These are phyloP conservation scores for Pittosporum tobira DNA, from an alignment of 129 eudicot species.

Conservation along the genomic window DNA sequence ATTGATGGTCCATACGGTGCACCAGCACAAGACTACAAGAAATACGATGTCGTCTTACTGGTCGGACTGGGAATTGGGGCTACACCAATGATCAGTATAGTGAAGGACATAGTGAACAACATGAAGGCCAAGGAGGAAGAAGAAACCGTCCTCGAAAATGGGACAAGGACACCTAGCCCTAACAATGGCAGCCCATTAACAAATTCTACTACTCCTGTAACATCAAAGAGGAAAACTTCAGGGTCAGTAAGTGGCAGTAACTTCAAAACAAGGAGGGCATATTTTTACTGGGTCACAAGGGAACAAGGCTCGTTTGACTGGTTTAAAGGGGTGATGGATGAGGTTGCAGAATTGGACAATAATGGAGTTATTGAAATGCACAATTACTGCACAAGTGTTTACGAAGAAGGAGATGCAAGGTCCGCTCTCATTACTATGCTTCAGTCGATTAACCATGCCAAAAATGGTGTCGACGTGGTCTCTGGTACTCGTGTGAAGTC, in stretches of 20 bases:
- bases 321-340: constrained; percentile 88
- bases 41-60: constrained; percentile 70
- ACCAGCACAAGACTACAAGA: constrained; percentile 86
- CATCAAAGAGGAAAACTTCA: constrained; percentile 25
- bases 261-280: constrained; percentile 61
- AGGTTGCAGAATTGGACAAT: constrained; percentile 61
- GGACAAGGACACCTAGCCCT: background rate
- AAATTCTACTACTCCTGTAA: constrained; percentile 6
- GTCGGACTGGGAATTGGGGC: constrained; percentile 94
- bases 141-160: constrained; percentile 35
- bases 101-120: constrained; percentile 79
- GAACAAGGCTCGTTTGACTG: constrained; percentile 93
- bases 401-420: constrained; percentile 81
- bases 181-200: background rate
- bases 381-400: constrained; percentile 76
- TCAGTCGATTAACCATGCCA: constrained; percentile 73
- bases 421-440: constrained; percentile 75
- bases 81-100: constrained; percentile 89
- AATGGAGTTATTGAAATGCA: constrained; percentile 87
- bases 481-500: constrained; percentile 81
- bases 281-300: constrained; percentile 85
- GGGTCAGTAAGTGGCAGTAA: constrained; percentile 33
- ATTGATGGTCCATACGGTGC: constrained; percentile 96
- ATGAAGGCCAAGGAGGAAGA: constrained; percentile 56
- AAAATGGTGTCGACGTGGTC: constrained; percentile 68